Evolutionary conservation across 192 early-diverging fungal genomes (phyloP), one percentile per base, ranked within the genome.

Genomic region (Chytriomyces confervae): DNA sequence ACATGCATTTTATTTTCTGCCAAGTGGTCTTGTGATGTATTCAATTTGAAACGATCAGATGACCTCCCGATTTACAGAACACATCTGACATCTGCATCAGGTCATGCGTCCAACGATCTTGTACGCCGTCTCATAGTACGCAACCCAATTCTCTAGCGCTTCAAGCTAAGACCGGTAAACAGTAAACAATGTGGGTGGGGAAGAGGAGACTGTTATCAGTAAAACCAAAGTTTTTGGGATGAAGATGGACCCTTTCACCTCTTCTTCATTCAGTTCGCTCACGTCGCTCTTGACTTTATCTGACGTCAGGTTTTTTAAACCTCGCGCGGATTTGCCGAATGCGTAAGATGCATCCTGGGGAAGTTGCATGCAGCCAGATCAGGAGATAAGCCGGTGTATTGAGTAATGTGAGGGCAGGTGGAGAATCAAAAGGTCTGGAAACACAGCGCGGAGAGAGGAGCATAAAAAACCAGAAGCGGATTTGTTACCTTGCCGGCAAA

Each of bases 111-210:
- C 93, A 57, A 92, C 89, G 43, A 92, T 88, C 65, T 90, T 86
- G 64, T 94, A 94, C 72, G 90, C 86, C 79, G 91, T 89, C 78
- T 83, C 72, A 79, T 91, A 95, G 78, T 86, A 90, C 5, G 84
- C 69, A 36, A 82, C 87, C 94, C 94, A 95, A 20, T 93, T 85
- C 57, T 93, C 86, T 43, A 95, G 83, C 16, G 87, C 87, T 76
- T 92, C 81, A 16, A 90, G 75, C 91, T 93, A 69, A 2, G 9
- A 23, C 9, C 10, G 66, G 13, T 57, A 20, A 20, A 27, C 24
- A 27, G 24, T 0, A 27, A n/a, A n/a, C 5, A 20, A n/a, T 0
- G 13, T 57, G 13, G 53, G 20, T 2, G 13, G 20, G 16, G 53
- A 20, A 3, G 13, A n/a, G 36, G 36, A 36, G 36, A 36, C 20